These are phyloP conservation scores for Sugiyamaella floridensis DNA, from an alignment of 805 yeast genomes.

Conservation along the genomic window DNA sequence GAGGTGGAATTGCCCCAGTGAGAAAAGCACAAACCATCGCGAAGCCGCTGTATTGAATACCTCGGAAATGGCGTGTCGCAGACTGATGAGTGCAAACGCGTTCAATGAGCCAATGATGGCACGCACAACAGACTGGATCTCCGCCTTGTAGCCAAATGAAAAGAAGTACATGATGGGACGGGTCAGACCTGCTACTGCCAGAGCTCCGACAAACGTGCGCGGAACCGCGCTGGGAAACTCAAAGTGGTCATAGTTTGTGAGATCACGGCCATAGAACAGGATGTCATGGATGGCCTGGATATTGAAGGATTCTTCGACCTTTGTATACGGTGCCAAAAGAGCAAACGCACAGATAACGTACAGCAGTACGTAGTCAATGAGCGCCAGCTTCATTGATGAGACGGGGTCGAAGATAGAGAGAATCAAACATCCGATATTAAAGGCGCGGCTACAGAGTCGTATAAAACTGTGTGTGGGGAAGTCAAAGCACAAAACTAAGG, in stretches of 20 bases:
- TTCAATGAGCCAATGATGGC: constrained; percentile 58
- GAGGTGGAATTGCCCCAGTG: constrained; percentile 68
- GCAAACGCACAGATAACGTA: constrained; percentile 45
- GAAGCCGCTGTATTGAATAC: constrained; percentile 21
- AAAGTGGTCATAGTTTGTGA: constrained; percentile 59
- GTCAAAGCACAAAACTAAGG: too few relatives aligned
- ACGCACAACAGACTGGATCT: constrained; percentile 51
- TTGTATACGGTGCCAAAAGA: constrained; percentile 67
- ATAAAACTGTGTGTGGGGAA: background rate
- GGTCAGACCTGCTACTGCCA: constrained; percentile 43
- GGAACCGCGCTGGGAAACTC: constrained; percentile 87
- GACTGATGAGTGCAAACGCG: constrained; percentile 42
- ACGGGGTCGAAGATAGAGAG: background rate
- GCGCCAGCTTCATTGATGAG: constrained; percentile 16
- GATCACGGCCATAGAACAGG: constrained; percentile 50
- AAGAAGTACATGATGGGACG: constrained; percentile 27
- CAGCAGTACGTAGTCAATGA: constrained; percentile 36
- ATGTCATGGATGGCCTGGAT: constrained; percentile 85
- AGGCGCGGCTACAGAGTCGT: background rate
- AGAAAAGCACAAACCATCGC: constrained; percentile 52
- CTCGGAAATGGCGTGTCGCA: constrained; percentile 38
- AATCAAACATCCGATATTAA: background rate
- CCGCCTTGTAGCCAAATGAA: constrained; percentile 36
- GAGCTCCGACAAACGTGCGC: constrained; percentile 71
- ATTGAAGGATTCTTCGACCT: constrained; percentile 91